Evolutionary conservation across 768 basidiomycete genomes (phyloP).

Genomic region (Crassisporium funariophilum): DNA sequence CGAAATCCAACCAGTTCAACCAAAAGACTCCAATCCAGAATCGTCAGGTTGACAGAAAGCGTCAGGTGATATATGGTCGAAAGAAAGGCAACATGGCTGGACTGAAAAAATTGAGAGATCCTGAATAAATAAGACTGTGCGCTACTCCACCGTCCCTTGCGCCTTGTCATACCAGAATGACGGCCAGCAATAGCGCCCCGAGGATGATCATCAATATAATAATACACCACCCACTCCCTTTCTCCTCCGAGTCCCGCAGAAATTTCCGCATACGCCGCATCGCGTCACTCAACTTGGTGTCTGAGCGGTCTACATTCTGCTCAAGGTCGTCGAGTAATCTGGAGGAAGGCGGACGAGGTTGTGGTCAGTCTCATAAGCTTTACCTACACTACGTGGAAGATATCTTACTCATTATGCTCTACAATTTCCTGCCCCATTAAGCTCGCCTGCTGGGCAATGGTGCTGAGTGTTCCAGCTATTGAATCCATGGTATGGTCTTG

Average conservation of each 20-base stretch:
- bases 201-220: slow-evolving; percentile 81
- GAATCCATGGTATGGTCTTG: slow-evolving; percentile 90
- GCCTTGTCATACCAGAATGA: slow-evolving; percentile 67
- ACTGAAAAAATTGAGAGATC: slow-evolving; percentile 5
- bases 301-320: slow-evolving; percentile 67
- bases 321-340: slow-evolving; percentile 82
- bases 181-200: slow-evolving; percentile 71
- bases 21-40: background rate
- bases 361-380: background rate
- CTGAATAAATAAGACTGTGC: too few relatives aligned
- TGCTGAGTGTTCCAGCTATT: slow-evolving; percentile 84
- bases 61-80: slow-evolving; percentile 14
- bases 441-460: slow-evolving; percentile 87
- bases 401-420: slow-evolving; percentile 83
- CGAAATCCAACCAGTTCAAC: too few relatives aligned
- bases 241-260: slow-evolving; percentile 86
- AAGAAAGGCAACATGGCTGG: too few relatives aligned
- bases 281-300: slow-evolving; percentile 63
- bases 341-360: background rate
- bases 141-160: too few relatives aligned
- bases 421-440: slow-evolving; percentile 92
- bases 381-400: background rate
- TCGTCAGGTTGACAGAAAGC: too few relatives aligned
- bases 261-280: slow-evolving; percentile 77
- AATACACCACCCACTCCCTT: slow-evolving; percentile 90